Evolutionary conservation across 2,329 filamentous ascomycete species (phyloP).

Genomic region (Cyphellophora attinorum): DNA sequence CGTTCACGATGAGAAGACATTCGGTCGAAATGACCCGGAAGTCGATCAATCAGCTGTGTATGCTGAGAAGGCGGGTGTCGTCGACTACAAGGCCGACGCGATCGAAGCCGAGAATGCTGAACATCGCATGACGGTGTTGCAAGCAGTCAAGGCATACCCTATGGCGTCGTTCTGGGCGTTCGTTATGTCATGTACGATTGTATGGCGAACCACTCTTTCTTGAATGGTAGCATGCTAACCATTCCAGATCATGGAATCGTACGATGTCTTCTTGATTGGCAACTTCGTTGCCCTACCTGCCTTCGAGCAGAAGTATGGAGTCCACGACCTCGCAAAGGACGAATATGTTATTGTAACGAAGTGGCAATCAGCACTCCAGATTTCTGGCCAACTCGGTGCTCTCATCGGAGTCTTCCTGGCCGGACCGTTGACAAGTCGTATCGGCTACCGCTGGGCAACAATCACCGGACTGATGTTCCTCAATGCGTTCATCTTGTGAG

Average conservation of each 20-base stretch:
- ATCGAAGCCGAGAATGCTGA: conserved; percentile 36
- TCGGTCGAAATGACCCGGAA: too few relatives aligned
- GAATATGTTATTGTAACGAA: conserved; percentile 27
- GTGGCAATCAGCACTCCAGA: conserved; percentile 48
- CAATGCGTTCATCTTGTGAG: too few relatives aligned
- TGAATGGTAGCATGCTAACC: conserved; percentile 2
- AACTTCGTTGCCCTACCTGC: conserved; percentile 35
- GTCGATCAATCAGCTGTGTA: too few relatives aligned
- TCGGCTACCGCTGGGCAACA: conserved; percentile 53
- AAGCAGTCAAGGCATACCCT: conserved; percentile 31
- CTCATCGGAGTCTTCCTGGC: conserved; percentile 51
- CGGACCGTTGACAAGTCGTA: conserved; percentile 47
- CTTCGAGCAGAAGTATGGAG: conserved; percentile 31
- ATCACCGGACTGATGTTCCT: conserved; percentile 45
- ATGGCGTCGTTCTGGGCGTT: conserved; percentile 40
- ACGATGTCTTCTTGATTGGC: conserved; percentile 39
- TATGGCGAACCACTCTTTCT: conserved; percentile 21
- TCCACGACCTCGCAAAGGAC: conserved; percentile 15
- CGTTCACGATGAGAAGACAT: too few relatives aligned
- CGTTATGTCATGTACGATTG: conserved; percentile 42
- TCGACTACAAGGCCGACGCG: conserved; percentile 31
- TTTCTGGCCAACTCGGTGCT: conserved; percentile 48
- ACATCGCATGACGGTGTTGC: conserved; percentile 30
- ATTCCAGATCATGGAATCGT: conserved; percentile 40
- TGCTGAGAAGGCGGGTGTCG: conserved; percentile 26